phyloP scores from a whole-genome alignment of 176 grass and related monocot genomes.

The Oryza officinalis region DNA sequence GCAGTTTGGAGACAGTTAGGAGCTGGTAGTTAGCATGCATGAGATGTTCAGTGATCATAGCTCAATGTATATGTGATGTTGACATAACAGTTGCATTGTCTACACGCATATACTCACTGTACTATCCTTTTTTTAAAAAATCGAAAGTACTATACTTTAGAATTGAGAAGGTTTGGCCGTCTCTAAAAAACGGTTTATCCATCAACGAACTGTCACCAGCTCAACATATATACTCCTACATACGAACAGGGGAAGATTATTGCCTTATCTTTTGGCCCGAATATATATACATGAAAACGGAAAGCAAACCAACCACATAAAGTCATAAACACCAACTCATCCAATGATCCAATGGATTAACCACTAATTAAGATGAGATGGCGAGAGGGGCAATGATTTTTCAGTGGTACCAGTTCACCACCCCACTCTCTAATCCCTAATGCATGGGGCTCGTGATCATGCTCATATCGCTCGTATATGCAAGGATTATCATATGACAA shows the following conservation, averaged over 20 bases:
- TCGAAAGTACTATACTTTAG: neutral
- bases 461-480: neutral
- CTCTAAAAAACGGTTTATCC: neutral
- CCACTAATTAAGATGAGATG: neutral
- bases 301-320: neutral
- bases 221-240: neutral
- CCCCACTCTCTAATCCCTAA: neutral
- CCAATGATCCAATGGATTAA: neutral
- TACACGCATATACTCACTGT: neutral
- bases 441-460: neutral
- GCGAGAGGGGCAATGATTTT: neutral
- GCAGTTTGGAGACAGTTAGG: conserved; percentile 18
- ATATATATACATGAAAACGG: neutral
- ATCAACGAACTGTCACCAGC: neutral
- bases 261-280: neutral
- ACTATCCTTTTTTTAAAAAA: neutral
- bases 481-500: neutral
- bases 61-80: neutral
- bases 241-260: neutral
- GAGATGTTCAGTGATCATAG: neutral
- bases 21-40: neutral
- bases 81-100: conserved; percentile 20
- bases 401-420: neutral
- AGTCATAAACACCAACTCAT: neutral
- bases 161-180: neutral